Evolutionary conservation across 257 asterid genomes (phyloP), one percentile per base, ranked within the genome.

Genomic region (Gentiana macrophylla): DNA sequence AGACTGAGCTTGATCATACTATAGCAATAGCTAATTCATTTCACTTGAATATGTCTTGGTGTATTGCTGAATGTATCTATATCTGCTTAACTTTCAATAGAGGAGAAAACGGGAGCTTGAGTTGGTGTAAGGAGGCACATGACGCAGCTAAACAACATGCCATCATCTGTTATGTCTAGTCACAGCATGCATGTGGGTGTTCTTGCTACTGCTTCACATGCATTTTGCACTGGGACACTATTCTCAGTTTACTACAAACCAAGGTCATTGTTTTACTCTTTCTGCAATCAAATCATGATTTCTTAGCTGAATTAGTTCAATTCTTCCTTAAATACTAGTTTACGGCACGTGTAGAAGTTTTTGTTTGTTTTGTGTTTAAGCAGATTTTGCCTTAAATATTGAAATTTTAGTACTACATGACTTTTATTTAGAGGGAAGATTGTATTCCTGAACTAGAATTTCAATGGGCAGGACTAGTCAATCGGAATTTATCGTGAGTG

Each of bases 161-260:
- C 97, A 35, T 88, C 99, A 49, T 92, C 99, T 55, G 97, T 92
- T 52, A 92, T 92, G 69, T 92, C 97, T 57, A 92, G 95, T 71
- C 99, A 92, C 72, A 88, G 95, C 63, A 92, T 92, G 99, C 99
- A 88, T 72, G 78, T 88, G 44, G 99, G 99, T 59, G 97, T 92
- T 63, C 99, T 92, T 65, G 99, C 99, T 13, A 92, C 99, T 66
- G 99, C 99, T 15, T 81, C 89, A 36, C 99, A 92, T 74, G 99
- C 97, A 68, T 79, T 85, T 68, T 61, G 84, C 49, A 85, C 97
- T 37, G 68, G 91, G 72, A 92, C 99, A 65, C 69, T 73, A 50
- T 88, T 92, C 78, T 85, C 95, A 49, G 99, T 88, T 74, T 92
- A 66, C 59, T 92, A 92, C 67, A 92, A 88, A 71, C 99, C 99